phyloP scores from a whole-genome alignment of 176 grass and related monocot genomes.

The Neostapfia colusana region DNA sequence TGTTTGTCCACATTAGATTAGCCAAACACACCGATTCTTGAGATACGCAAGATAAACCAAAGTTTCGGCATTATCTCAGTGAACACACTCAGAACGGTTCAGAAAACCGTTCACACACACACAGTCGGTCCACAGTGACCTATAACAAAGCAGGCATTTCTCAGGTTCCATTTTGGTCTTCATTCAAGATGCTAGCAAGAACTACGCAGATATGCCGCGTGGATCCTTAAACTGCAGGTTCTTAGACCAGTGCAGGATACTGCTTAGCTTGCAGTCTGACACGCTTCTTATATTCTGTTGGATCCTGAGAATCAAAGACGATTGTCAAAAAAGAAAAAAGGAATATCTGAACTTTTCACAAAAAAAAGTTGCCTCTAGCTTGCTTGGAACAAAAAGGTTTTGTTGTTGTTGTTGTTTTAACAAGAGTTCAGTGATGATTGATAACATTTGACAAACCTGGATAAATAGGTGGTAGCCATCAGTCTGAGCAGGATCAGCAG shows the following conservation, averaged over 20 bases:
- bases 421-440: neutral
- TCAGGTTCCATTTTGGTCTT: constrained; percentile 37
- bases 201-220: constrained; percentile 55
- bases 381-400: too few species aligned
- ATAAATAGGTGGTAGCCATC: constrained; percentile 94
- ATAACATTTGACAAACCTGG: constrained; percentile 54
- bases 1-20: neutral
- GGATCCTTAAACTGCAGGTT: constrained; percentile 28
- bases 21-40: neutral
- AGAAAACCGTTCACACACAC: constrained; percentile 11
- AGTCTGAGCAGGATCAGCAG: constrained; percentile 85
- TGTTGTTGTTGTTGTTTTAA: neutral
- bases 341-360: neutral
- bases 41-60: neutral
- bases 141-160: constrained; percentile 23
- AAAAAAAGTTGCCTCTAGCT: neutral
- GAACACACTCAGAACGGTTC: constrained; percentile 29
- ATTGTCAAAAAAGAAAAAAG: neutral
- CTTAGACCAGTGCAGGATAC: constrained; percentile 69
- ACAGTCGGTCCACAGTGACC: constrained; percentile 24
- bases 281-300: constrained; percentile 71
- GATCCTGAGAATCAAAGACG: constrained; percentile 51
- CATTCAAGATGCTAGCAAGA: constrained; percentile 47
- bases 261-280: constrained; percentile 73
- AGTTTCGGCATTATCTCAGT: constrained; percentile 30